Evolutionary conservation across 2,329 filamentous ascomycete species (phyloP).

Genomic region (Chaetomium sp.): DNA sequence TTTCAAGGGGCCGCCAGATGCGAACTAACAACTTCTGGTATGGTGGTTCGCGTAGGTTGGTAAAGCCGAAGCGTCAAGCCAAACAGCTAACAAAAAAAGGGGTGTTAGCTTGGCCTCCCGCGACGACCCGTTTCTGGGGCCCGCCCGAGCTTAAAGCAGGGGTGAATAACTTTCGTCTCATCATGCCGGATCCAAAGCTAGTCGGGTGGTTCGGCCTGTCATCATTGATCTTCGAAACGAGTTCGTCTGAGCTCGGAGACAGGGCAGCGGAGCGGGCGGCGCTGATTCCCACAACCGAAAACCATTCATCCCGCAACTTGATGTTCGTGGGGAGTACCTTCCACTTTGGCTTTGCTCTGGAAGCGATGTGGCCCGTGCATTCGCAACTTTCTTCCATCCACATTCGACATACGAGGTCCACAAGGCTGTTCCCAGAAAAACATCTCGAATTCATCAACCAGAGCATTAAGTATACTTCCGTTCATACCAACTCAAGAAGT

Average conservation of each 20-base stretch:
- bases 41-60: not conserved
- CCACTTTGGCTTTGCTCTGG: too few species aligned
- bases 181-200: constrained; percentile 5
- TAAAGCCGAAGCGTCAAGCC: not conserved
- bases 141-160: not conserved
- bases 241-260: not conserved
- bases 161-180: constrained; percentile 1
- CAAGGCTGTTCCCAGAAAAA: not conserved
- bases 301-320: too few species aligned
- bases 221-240: constrained; percentile 10
- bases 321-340: too few species aligned
- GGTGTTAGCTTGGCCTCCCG: too few species aligned
- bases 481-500: too few species aligned
- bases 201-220: constrained; percentile 1
- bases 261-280: not conserved
- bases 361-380: not conserved
- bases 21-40: too few species aligned
- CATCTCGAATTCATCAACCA: too few species aligned
- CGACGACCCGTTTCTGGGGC: not conserved
- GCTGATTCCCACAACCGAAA: not conserved
- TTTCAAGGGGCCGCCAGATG: not conserved
- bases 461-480: too few species aligned
- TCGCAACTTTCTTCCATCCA: not conserved
- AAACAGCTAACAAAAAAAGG: too few species aligned
- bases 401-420: not conserved